Evolutionary conservation across 495 filamentous ascomycete species (phyloP).

Genomic region (Penicillium desertorum): DNA sequence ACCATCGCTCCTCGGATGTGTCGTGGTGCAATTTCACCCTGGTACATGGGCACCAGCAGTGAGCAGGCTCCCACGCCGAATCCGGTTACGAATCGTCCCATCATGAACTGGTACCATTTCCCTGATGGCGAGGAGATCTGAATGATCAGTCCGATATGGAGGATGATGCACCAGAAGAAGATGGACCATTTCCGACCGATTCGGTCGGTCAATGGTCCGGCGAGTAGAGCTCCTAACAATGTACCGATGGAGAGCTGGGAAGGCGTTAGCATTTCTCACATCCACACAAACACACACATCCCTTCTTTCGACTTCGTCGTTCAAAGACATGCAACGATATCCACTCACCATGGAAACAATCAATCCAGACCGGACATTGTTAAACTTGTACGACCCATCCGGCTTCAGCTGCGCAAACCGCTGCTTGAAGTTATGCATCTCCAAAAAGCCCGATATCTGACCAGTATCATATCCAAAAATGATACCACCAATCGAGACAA

Average conservation of each 20-base stretch:
- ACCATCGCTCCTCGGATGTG: conserved; percentile 67
- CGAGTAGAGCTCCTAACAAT: conserved; percentile 61
- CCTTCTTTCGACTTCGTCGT: not conserved
- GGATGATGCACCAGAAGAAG: conserved; percentile 55
- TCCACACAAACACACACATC: not conserved
- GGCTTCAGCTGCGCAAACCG: conserved; percentile 40
- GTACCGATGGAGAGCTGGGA: conserved; percentile 58
- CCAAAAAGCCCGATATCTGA: conserved; percentile 59
- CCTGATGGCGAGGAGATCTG: conserved; percentile 55
- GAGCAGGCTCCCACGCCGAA: conserved; percentile 67
- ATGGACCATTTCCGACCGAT: conserved; percentile 52
- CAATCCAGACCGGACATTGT: conserved; percentile 51
- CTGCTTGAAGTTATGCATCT: conserved; percentile 52
- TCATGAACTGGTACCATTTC: conserved; percentile 52
- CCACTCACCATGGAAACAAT: conserved; percentile 49
- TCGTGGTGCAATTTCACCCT: conserved; percentile 59
- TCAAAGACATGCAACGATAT: not conserved
- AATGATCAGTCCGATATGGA: conserved; percentile 62
- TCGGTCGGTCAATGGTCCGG: conserved; percentile 50
- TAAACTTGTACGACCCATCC: conserved; percentile 41
- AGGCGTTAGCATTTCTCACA: not conserved
- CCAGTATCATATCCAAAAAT: conserved; percentile 55
- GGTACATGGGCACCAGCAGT: conserved; percentile 67
- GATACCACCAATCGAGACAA: conserved; percentile 67
- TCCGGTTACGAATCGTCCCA: conserved; percentile 57